phyloP scores from a whole-genome alignment of 345 rosid genomes.

The Atalantia buxifolia region DNA sequence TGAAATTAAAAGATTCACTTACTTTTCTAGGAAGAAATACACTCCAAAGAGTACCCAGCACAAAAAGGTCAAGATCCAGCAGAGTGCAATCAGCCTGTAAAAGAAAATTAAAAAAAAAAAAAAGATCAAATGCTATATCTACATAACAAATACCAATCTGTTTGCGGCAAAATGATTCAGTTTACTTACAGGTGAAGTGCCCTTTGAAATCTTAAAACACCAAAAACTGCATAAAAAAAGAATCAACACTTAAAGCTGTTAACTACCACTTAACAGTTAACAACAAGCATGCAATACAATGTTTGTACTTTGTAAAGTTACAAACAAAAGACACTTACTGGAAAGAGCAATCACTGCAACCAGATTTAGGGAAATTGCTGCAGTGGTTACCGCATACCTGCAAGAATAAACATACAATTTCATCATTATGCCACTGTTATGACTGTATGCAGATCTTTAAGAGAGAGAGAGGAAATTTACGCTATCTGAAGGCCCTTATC shows the following conservation, averaged over 20 bases:
- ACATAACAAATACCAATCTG: background rate
- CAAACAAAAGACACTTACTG: slow-evolving; percentile 26
- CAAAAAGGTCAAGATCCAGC: slow-evolving; percentile 61
- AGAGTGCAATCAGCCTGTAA: slow-evolving; percentile 47
- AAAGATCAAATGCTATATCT: background rate
- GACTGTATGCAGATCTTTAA: background rate
- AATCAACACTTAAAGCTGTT: background rate
- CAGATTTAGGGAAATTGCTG: slow-evolving; percentile 45
- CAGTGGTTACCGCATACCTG: slow-evolving; percentile 50
- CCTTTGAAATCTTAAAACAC: slow-evolving; percentile 36
- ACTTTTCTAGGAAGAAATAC: slow-evolving; percentile 54
- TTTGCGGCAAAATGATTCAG: background rate
- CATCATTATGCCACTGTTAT: background rate
- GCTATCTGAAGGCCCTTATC: slow-evolving; percentile 49
- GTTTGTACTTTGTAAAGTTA: too few species aligned
- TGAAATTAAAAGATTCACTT: slow-evolving; percentile 5
- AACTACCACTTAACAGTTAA: background rate
- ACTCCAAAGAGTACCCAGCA: slow-evolving; percentile 64
- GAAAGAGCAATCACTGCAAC: slow-evolving; percentile 41
- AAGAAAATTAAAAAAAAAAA: background rate
- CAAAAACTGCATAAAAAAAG: slow-evolving; percentile 41
- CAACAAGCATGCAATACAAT: background rate
- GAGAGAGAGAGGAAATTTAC: slow-evolving; percentile 21
- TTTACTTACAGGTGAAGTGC: slow-evolving; percentile 41
- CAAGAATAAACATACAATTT: slow-evolving; percentile 3